Conservation (phyloP, 179 eudicot species). For the Sideroxylon spinosum region DNA sequence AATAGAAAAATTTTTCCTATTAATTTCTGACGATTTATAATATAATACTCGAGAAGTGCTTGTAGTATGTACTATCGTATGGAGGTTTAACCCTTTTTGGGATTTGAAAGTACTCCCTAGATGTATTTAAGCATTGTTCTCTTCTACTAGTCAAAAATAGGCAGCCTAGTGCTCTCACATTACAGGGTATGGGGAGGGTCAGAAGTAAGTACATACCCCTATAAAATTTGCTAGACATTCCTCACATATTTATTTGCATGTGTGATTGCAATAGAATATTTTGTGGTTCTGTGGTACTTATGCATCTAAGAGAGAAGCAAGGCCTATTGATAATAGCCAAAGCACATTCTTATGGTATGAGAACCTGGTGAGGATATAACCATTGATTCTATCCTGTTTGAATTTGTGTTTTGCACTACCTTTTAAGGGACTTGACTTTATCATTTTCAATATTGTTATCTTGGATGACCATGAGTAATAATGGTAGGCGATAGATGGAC, state of each 20-base stretch:
- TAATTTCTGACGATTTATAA: not conserved
- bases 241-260: not conserved
- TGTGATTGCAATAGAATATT: not conserved
- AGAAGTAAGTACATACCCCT: not conserved
- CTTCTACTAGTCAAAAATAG: too few species aligned
- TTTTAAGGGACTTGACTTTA: not conserved
- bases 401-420: not conserved
- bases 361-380: not conserved
- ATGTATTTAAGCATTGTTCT: not conserved
- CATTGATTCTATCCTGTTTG: not conserved
- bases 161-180: too few species aligned
- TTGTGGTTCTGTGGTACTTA: not conserved
- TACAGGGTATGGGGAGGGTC: too few species aligned
- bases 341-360: not conserved
- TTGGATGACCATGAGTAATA: not conserved
- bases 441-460: not conserved
- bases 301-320: not conserved
- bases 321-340: not conserved
- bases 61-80: not conserved
- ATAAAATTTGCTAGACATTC: not conserved
- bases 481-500: not conserved
- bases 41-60: not conserved
- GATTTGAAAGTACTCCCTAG: not conserved
- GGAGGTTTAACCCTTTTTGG: not conserved
- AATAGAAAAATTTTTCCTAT: not conserved